Evolutionary conservation across 306 rosid genomes (phyloP).

Genomic region (Echinosophora koreensis): DNA sequence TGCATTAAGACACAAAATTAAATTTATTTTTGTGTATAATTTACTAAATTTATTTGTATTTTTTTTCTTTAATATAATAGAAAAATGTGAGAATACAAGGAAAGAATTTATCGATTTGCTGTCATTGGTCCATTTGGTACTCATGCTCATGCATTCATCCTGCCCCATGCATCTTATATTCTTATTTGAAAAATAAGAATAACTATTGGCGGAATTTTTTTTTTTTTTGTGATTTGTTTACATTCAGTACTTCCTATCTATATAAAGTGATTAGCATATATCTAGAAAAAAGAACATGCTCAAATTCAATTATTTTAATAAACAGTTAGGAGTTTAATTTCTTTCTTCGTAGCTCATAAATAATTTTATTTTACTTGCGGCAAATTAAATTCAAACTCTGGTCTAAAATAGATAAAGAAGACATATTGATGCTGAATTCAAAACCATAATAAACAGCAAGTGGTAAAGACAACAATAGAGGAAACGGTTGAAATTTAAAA

Average conservation of each 20-base stretch:
- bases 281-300: background rate
- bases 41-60: too few species aligned
- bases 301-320: background rate
- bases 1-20: too few species aligned
- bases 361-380: background rate
- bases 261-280: too few species aligned
- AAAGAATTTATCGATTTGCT: background rate
- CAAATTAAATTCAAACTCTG: background rate
- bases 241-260: too few species aligned
- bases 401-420: background rate
- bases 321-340: background rate
- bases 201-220: too few species aligned
- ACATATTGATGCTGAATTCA: background rate
- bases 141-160: too few species aligned
- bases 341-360: background rate
- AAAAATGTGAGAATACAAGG: too few species aligned
- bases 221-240: too few species aligned
- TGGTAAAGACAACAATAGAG: slow-evolving; percentile 28
- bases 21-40: too few species aligned
- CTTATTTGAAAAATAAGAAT: too few species aligned
- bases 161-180: background rate
- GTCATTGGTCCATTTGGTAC: background rate
- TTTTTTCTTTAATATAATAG: too few species aligned
- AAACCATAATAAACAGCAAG: background rate
- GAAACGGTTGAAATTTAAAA: background rate